Conservation (phyloP, 2,329 filamentous ascomycete genomes). For the Trichoderma koningii region DNA sequence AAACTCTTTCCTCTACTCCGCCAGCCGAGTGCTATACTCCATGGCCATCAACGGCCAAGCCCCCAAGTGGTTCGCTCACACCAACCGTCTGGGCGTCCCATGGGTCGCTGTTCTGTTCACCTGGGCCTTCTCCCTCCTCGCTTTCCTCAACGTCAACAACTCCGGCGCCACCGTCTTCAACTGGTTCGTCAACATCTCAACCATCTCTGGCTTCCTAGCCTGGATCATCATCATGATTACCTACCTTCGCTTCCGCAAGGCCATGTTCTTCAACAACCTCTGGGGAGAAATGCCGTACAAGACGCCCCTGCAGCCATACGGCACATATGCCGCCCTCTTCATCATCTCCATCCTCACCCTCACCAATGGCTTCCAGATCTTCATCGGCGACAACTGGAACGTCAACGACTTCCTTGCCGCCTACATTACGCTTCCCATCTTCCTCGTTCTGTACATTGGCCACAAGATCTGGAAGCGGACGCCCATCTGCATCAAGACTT, state of each 20-base stretch:
- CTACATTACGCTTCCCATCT: conserved; percentile 65
- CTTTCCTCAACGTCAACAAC: conserved; percentile 68
- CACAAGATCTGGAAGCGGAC: conserved; percentile 59
- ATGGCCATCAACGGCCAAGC: conserved; percentile 69
- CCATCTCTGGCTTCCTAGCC: conserved; percentile 60
- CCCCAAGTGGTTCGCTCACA: conserved; percentile 60
- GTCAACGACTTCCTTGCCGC: conserved; percentile 63
- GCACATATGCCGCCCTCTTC: conserved; percentile 61
- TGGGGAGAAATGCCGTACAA: conserved; percentile 54
- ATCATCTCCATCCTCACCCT: conserved; percentile 64
- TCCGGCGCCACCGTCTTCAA: conserved; percentile 65
- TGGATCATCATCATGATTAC: conserved; percentile 62
- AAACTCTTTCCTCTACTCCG: conserved; percentile 65
- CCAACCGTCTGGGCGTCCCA: conserved; percentile 63
- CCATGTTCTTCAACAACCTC: conserved; percentile 56
- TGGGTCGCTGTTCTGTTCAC: conserved; percentile 56
- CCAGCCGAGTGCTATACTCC: conserved; percentile 69
- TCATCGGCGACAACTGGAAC: conserved; percentile 67
- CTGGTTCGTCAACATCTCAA: conserved; percentile 73
- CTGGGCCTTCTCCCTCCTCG: conserved; percentile 63
- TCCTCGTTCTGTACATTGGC: conserved; percentile 60
- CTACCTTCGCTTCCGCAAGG: conserved; percentile 61
- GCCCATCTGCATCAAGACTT: conserved; percentile 44
- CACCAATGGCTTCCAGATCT: conserved; percentile 75
- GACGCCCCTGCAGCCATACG: conserved; percentile 61